Conservation (phyloP, 306 rosid species). For the Trichosanthes truncata region DNA sequence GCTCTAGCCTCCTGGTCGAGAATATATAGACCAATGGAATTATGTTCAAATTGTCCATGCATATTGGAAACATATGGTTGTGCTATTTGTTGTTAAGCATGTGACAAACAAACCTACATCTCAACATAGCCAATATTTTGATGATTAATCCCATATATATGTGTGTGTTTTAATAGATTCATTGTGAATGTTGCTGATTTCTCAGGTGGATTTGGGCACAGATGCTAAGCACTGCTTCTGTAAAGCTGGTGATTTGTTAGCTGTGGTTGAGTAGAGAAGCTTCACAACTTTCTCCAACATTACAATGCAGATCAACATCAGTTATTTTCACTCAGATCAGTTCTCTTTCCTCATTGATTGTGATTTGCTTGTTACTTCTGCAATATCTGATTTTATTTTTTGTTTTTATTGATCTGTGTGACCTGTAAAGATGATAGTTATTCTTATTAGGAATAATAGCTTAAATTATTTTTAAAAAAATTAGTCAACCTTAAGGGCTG, state of each 20-base stretch:
- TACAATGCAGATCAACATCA: neutral
- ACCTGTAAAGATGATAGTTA: neutral
- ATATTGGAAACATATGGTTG: neutral
- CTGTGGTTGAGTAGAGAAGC: conserved; percentile 57
- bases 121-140: neutral
- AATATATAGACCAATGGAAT: too few relatives aligned
- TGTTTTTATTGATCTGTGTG: neutral
- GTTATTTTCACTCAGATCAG: neutral
- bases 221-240: conserved; percentile 78
- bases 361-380: neutral
- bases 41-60: neutral
- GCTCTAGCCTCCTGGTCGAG: too few relatives aligned
- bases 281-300: neutral
- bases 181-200: neutral
- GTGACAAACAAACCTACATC: neutral
- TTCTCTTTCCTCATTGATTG: neutral
- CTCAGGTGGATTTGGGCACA: conserved; percentile 87
- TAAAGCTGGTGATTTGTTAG: conserved; percentile 68
- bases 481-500: neutral
- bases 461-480: neutral
- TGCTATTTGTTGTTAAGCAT: neutral
- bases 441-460: neutral
- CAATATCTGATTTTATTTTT: neutral
- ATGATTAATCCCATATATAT: neutral
- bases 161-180: neutral